Evolutionary conservation across 2,329 filamentous ascomycete genomes (phyloP), one percentile per base, ranked within the genome.

Genomic region (Mariannaea elegans): DNA sequence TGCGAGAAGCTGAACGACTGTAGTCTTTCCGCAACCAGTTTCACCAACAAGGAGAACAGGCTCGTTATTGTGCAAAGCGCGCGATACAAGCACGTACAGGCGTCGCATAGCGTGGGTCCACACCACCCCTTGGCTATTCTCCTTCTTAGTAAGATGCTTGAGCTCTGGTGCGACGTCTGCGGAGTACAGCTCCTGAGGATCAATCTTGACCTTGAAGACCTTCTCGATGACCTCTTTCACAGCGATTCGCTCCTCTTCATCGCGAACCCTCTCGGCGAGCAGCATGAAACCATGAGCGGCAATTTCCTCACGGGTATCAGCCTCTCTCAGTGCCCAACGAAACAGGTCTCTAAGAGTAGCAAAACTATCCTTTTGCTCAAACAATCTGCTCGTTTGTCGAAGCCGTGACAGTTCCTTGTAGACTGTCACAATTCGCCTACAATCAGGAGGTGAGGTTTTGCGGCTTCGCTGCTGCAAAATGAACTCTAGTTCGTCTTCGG

Each of bases 21-120:
- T 97, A 0, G 95, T 99, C 79, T 99, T 99, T 61, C 96, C 95
- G 71, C 94, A 98, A 6, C 95, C 95, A 16, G 95, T 99, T 74
- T 99, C 96, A 62, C 95, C 95, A 12, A 99, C 93, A 5, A 99
- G 83, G 18, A 99, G 82, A 3, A 99, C 92, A 1, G 95, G 95
- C 74, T 99, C 95, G 62, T 96, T 93, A 72, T 97, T 95, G 23
- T 86, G 85, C 59, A 99, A 81, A 1, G 95, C 95, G 68, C 91
- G 86, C 5, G 90, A 88, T n/a, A 99, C 93, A 12, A 99, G 82
- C 7, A 96, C 87, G 72, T 94, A 98, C 0, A 99, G 82, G 50
- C 95, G 86, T 14, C 93, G 89, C 94, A 99, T 99, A 0, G 94
- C 93, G 65, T 88, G 87, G 0, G 95, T 99, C 95, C 95, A 99